Evolutionary conservation across 2,329 filamentous ascomycete species (phyloP).

Genomic region (Pseudocercospora musae): DNA sequence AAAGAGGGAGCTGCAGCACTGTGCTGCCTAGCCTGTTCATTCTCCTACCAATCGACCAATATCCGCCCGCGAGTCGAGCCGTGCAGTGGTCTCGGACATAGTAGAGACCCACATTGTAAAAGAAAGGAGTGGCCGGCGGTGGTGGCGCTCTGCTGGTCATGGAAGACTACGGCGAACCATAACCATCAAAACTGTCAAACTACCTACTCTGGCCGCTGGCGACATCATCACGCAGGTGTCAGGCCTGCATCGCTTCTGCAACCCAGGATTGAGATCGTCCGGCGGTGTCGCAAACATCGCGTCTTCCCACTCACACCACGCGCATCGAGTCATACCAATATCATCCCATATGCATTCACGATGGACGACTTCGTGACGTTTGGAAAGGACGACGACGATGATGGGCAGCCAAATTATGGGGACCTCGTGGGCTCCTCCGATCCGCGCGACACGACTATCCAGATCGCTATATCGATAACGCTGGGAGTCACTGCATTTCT

Average conservation of each 20-base stretch:
- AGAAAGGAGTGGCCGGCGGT: not conserved
- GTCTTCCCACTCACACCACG: not conserved
- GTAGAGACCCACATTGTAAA: not conserved
- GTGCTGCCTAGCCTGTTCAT: not conserved
- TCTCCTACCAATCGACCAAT: not conserved
- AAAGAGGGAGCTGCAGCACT: not conserved
- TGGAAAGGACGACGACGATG: slow-evolving; percentile 12
- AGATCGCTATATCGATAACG: slow-evolving; percentile 68
- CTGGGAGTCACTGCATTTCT: slow-evolving; percentile 70
- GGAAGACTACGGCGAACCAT: not conserved
- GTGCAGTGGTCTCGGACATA: not conserved
- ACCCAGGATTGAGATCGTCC: not conserved
- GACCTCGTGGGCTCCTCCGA: slow-evolving; percentile 34
- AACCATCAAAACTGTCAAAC: not conserved
- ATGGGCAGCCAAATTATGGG: slow-evolving; percentile 8
- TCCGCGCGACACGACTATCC: slow-evolving; percentile 51
- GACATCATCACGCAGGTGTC: slow-evolving; percentile 1
- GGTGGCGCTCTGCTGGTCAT: not conserved
- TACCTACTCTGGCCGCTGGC: no score
- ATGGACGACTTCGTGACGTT: slow-evolving; percentile 12
- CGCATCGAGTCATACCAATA: not conserved
- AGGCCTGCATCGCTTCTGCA: not conserved
- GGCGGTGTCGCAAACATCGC: not conserved
- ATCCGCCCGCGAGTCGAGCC: not conserved
- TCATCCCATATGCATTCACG: not conserved